Evolutionary conservation across 768 basidiomycete genomes (phyloP).

Genomic region (Boletus vinaceobasis): DNA sequence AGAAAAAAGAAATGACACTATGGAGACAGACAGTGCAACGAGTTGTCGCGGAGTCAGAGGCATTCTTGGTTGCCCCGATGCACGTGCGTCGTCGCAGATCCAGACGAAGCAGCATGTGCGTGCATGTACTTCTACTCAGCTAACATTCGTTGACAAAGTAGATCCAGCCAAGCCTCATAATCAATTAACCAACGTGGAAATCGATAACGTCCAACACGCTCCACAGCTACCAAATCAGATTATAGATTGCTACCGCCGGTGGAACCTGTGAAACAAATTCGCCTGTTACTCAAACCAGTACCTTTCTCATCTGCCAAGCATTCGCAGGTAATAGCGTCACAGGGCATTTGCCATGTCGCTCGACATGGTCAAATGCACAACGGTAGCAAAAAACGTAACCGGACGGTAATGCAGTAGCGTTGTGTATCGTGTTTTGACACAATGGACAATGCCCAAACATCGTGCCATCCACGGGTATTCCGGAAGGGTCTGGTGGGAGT

Average conservation of each 20-base stretch:
- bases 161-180: background rate
- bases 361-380: conserved; percentile 82
- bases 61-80: conserved; percentile 1
- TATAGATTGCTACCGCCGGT: conserved; percentile 1
- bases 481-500: conserved; percentile 70
- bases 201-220: conserved; percentile 3
- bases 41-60: background rate
- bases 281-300: conserved; percentile 56
- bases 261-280: background rate
- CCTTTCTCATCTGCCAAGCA: conserved; percentile 83
- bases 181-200: conserved; percentile 5
- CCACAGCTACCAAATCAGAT: conserved; percentile 9
- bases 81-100: conserved; percentile 21
- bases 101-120: background rate
- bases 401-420: conserved; percentile 86
- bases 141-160: background rate
- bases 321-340: conserved; percentile 76
- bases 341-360: conserved; percentile 77
- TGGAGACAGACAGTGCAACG: conserved; percentile 4
- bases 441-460: conserved; percentile 84
- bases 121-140: background rate
- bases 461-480: conserved; percentile 57
- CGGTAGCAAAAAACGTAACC: conserved; percentile 96
- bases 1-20: conserved; percentile 6
- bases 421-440: conserved; percentile 68